A percentile compares a stretch with the other conserved stretches of the same genome.
Evolutionary conservation across 163 green algal species (phyloP).

Genomic region (Smithsoniella earleae): DNA sequence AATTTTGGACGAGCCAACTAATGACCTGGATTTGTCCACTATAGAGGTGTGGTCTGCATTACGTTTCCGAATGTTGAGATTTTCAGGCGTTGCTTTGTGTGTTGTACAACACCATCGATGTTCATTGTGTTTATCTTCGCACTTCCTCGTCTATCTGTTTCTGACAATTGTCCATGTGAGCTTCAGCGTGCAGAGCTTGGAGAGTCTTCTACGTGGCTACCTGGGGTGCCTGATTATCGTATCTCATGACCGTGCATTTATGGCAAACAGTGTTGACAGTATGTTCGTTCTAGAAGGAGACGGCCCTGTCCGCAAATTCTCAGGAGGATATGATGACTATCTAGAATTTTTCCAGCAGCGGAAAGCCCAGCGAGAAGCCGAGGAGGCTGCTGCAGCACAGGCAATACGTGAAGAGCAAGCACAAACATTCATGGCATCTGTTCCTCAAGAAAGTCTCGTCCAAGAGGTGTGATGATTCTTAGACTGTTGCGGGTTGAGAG

Average conservation of each 20-base stretch:
- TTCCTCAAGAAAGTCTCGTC: background rate
- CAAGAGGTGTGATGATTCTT: background rate
- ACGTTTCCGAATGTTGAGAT: background rate
- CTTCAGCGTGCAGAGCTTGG: constrained; percentile 37
- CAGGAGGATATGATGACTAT: constrained; percentile 52
- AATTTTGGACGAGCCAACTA: constrained; percentile 75
- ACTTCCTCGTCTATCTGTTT: constrained; percentile 8
- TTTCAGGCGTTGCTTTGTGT: background rate
- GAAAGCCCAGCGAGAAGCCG: background rate
- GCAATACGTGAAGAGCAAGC: background rate
- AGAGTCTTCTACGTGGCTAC: constrained; percentile 42
- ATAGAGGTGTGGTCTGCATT: constrained; percentile 42
- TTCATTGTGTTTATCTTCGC: too few species aligned
- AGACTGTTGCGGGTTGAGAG: background rate
- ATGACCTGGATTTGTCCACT: constrained; percentile 75
- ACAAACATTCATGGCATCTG: too few species aligned
- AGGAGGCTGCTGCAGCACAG: background rate
- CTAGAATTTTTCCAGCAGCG: constrained; percentile 30
- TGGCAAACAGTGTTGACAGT: constrained; percentile 54
- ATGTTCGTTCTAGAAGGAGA: constrained; percentile 60
- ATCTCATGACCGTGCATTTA: constrained; percentile 63
- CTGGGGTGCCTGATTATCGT: constrained; percentile 60
- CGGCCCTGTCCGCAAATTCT: constrained; percentile 44
- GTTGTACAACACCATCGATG: background rate
- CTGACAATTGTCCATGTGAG: too few species aligned